A percentile compares a stretch with the other conserved stretches of the same genome.
These are phyloP conservation scores for Hibiscus tridactylites DNA, from an alignment of 345 rosid species.

Conservation along the genomic window DNA sequence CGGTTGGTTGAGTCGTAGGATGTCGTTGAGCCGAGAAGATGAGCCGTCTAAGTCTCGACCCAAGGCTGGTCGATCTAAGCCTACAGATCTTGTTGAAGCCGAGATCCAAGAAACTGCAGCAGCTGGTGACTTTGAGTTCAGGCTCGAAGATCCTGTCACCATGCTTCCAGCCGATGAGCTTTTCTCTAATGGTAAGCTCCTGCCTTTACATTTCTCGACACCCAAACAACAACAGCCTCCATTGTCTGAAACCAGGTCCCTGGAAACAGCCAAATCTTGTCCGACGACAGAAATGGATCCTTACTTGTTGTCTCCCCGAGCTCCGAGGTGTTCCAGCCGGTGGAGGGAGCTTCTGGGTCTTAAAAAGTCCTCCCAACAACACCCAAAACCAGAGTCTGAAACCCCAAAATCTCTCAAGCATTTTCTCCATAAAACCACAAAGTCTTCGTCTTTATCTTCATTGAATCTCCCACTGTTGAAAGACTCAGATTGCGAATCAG, in stretches of 20 bases:
- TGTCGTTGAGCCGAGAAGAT: constrained; percentile 48
- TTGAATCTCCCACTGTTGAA: constrained; percentile 58
- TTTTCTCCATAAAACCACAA: constrained; percentile 60
- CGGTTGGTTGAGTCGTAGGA: constrained; percentile 60
- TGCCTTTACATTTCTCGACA: constrained; percentile 55
- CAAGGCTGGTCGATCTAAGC: not conserved
- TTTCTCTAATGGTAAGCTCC: constrained; percentile 76
- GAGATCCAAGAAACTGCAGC: constrained; percentile 22
- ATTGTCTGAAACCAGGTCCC: constrained; percentile 18
- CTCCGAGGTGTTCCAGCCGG: constrained; percentile 81
- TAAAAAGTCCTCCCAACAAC: constrained; percentile 41
- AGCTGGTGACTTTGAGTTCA: constrained; percentile 71
- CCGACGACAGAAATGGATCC: constrained; percentile 35
- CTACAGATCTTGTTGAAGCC: constrained; percentile 16
- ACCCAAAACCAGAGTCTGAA: constrained; percentile 16
- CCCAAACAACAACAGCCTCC: not conserved
- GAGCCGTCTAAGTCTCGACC: constrained; percentile 13
- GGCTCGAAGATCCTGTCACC: constrained; percentile 68
- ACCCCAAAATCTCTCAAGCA: constrained; percentile 49
- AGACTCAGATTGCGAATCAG: constrained; percentile 58
- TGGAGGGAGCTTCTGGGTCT: constrained; percentile 85
- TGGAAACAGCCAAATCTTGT: constrained; percentile 27
- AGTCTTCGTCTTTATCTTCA: constrained; percentile 20
- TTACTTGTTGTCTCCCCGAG: constrained; percentile 56
- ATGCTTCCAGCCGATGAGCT: constrained; percentile 95